phyloP scores from a whole-genome alignment of 768 basidiomycete genomes.

The Lactarius akahatsu region DNA sequence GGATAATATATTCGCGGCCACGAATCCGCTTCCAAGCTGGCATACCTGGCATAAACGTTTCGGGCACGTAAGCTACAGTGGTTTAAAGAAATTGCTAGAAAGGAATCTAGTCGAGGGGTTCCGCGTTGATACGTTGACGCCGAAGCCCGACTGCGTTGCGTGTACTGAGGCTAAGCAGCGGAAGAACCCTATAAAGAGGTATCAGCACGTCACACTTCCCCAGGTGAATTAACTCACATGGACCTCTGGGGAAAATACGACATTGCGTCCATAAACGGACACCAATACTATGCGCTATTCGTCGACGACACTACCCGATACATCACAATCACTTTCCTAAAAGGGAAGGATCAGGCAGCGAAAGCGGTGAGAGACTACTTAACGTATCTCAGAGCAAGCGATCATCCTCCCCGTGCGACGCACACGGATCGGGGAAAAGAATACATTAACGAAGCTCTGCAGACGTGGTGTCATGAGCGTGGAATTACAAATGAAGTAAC shows the following conservation, averaged over 20 bases:
- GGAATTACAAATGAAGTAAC: no score
- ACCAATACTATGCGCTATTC: background rate
- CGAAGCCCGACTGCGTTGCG: background rate
- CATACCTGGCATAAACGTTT: background rate
- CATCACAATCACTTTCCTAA: no score
- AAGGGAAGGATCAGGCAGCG: no score
- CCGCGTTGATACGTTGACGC: background rate
- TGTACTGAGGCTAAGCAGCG: background rate
- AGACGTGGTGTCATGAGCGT: no score
- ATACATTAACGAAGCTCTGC: no score
- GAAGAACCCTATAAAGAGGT: background rate
- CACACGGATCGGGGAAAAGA: no score
- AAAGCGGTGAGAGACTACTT: no score
- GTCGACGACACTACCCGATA: background rate
- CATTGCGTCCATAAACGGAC: background rate
- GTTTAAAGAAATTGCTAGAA: accelerated
- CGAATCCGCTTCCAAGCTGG: background rate
- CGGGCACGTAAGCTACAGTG: background rate
- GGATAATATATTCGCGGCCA: no score
- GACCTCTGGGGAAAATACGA: background rate
- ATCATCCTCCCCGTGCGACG: no score
- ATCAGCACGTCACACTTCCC: accelerated
- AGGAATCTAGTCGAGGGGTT: background rate
- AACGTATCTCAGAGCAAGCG: no score
- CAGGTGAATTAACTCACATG: background rate